Conservation (phyloP, 176 grass and related monocot species). For the Triticum aestivum region DNA sequence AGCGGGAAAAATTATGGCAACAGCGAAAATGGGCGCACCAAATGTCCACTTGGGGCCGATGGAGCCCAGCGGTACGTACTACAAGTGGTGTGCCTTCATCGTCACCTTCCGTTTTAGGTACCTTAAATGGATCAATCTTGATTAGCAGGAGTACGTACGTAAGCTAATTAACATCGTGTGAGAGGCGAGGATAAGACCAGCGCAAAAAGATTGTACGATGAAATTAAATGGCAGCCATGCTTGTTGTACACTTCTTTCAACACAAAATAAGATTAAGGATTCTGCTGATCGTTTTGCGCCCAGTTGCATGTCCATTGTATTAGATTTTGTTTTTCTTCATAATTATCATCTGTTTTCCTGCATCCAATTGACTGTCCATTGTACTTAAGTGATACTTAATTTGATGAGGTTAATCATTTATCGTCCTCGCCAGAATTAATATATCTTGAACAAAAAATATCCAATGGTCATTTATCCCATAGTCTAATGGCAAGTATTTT, state of each 20-base stretch:
- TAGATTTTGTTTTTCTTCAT: no score
- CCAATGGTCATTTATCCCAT: no score
- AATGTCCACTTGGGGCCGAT: background rate
- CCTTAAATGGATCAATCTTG: background rate
- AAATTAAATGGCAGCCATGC: background rate
- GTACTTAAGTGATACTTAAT: background rate
- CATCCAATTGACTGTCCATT: no score
- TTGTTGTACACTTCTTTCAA: background rate
- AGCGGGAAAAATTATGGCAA: background rate
- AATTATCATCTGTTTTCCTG: no score
- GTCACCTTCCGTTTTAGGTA: constrained; percentile 23
- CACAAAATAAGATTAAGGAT: background rate
- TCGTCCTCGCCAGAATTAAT: background rate
- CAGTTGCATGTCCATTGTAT: background rate
- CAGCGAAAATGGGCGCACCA: background rate
- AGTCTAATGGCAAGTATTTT: no score
- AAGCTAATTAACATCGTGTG: background rate
- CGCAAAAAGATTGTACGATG: background rate
- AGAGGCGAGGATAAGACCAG: background rate
- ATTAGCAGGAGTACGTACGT: background rate
- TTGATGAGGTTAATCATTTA: background rate
- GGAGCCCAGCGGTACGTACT: background rate
- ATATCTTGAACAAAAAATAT: background rate
- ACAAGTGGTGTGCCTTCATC: background rate
- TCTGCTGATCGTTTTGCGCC: no score